Base-by-base conservation (phyloP, 495 filamentous ascomycete species). In the Podospora australis region DNA sequence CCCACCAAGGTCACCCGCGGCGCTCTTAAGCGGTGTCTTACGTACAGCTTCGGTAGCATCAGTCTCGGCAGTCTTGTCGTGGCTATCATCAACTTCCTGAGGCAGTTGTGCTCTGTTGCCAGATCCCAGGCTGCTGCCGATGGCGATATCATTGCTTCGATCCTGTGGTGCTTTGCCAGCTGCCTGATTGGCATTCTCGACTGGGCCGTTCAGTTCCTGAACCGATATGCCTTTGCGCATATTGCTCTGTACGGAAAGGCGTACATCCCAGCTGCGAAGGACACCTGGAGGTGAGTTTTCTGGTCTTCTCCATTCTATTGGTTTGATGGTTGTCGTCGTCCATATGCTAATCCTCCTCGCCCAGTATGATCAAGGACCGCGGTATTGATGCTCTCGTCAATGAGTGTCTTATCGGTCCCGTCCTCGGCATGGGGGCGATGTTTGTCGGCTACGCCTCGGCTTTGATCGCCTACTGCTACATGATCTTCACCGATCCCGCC, bases 21-120 rank as follows among this genome's bases (percentile, higher is more conserved):
- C 13, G 83, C 86, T 4, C 78, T 91, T 44, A 79, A 78, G 48
- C 78, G 89, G 32, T 76, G 88, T 3, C 74, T 88, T 39, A 94
- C 90, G 2, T 95, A 91, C 68, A 90, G 85, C 30, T 96, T 95
- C 56, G 90, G 91, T 19, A 90, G 84, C 45, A 92, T 96, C 63
- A 84, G 81, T 44, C 74, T 96, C 21, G 90, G 91, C 2, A 91
- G 86, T 42, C 54, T 97, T 25, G 62, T 95, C 8, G 85, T 96
- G 17, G 87, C 89, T n/a, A 70, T 96, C 45, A 86, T 97, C 71
- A 84, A 95, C 54, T 79, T 85, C 56, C 63, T 96, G 8, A 73
- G 86, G 8, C 89, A 95, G 59, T 68, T 83, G 0, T 87, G 82
- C 59, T 87, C 83, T 0, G 71, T 90, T 14, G 87, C 82, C 2